Conservation (phyloP, 371 early-diverging fungal species). For the Syncephalastrum contaminatum region DNA sequence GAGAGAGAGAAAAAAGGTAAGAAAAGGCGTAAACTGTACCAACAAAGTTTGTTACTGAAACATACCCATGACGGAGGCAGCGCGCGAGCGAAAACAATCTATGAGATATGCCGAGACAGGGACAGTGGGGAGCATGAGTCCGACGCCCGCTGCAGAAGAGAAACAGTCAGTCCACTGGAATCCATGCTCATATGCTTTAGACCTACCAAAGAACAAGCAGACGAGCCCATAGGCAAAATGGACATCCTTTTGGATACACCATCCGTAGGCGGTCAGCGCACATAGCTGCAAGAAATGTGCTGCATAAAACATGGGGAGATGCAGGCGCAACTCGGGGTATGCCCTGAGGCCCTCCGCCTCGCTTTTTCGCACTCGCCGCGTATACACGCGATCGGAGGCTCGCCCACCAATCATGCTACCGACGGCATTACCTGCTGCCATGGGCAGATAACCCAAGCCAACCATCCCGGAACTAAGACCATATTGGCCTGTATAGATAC, state of each 20-base stretch:
- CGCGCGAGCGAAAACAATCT: conserved; percentile 34
- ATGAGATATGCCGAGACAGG: conserved; percentile 34
- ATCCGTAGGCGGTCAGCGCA: conserved; percentile 34
- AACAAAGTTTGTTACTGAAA: not conserved
- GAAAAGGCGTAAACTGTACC: not conserved
- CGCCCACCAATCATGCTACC: conserved; percentile 37
- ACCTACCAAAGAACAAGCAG: conserved; percentile 36
- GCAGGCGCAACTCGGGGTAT: conserved; percentile 41
- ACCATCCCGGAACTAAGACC: conserved; percentile 26
- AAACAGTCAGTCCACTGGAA: not conserved
- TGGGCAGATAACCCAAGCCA: conserved; percentile 38
- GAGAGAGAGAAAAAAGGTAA: too few species aligned
- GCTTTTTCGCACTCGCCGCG: conserved; percentile 18
- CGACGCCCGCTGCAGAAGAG: conserved; percentile 24
- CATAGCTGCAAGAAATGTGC: conserved; percentile 18
- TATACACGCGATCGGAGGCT: conserved; percentile 32
- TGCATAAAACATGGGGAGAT: conserved; percentile 17
- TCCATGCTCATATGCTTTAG: not conserved
- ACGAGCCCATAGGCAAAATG: conserved; percentile 41
- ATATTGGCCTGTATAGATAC: conserved; percentile 34
- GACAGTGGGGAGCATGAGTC: conserved; percentile 34
- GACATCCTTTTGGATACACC: conserved; percentile 37
- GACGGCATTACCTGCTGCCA: conserved; percentile 29
- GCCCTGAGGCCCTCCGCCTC: conserved; percentile 10
- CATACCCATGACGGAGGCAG: conserved; percentile 42